phyloP scores from a whole-genome alignment of 176 grass and related monocot genomes.

The Cymbopogon citratus region DNA sequence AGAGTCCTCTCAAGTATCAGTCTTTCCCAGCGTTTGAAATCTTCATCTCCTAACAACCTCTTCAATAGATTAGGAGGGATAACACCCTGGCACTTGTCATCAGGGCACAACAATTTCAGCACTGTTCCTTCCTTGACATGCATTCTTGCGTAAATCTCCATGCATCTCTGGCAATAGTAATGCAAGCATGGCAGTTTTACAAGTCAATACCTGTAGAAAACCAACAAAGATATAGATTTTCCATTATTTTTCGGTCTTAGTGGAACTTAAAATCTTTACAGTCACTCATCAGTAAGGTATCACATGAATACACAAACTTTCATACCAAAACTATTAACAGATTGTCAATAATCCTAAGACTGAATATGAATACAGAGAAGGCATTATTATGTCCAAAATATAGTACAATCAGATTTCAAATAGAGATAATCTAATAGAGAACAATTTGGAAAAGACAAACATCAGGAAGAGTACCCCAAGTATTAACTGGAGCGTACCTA shows the following conservation, averaged over 20 bases:
- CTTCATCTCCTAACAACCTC: constrained; percentile 38
- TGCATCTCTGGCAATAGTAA: constrained; percentile 59
- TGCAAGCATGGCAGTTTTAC: constrained; percentile 47
- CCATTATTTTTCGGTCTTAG: background rate
- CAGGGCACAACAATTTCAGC: constrained; percentile 38
- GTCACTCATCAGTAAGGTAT: background rate
- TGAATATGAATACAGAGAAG: background rate
- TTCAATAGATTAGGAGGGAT: constrained; percentile 49
- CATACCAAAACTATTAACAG: background rate
- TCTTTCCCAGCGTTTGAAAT: constrained; percentile 49
- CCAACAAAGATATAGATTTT: background rate
- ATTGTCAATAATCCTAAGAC: background rate
- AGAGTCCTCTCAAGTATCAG: constrained; percentile 47
- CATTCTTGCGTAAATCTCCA: constrained; percentile 53
- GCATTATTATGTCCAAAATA: background rate
- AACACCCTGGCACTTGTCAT: constrained; percentile 28
- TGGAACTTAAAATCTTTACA: background rate
- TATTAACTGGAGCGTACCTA: background rate
- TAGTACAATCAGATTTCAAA: background rate
- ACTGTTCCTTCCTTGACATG: constrained; percentile 56
- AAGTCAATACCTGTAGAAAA: constrained; percentile 31
- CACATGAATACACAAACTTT: background rate
- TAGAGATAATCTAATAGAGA: background rate
- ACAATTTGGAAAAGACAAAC: background rate
- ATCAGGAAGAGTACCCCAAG: background rate